Conservation (phyloP, 768 basidiomycete species). For the Gloeophyllum trabeum region DNA sequence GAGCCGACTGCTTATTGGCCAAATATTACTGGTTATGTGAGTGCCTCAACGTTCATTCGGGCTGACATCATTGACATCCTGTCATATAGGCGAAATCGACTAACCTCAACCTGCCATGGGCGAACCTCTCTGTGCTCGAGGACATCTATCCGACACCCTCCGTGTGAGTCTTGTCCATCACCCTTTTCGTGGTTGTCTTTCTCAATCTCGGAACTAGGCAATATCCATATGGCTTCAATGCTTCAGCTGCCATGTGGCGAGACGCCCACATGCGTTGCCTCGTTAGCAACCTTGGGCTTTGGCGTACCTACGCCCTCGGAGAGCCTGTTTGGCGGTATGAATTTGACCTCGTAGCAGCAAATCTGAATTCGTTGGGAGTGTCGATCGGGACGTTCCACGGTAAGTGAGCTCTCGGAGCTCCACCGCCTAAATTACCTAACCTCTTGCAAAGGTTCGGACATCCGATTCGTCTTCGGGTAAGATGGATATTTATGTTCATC, state of each 20-base stretch:
- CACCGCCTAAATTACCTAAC: not conserved
- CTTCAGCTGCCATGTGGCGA: constrained; percentile 14
- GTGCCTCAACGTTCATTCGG: not conserved
- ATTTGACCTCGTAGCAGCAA: constrained; percentile 14
- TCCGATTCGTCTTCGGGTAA: constrained; percentile 16
- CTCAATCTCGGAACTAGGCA: no score
- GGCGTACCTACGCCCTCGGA: constrained; percentile 11
- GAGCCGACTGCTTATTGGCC: constrained; percentile 13
- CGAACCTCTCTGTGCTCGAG: constrained; percentile 10
- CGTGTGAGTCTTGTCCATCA: not conserved
- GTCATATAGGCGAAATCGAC: constrained; percentile 8
- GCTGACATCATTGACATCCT: not conserved
- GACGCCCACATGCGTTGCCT: constrained; percentile 16
- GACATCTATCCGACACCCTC: constrained; percentile 13
- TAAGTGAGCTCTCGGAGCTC: not conserved
- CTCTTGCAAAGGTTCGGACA: constrained; percentile 9
- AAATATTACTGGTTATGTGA: constrained; percentile 12
- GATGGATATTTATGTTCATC: not conserved
- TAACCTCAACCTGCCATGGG: constrained; percentile 15
- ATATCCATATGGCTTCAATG: constrained; percentile 13
- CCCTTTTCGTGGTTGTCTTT: no score
- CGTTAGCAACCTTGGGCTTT: constrained; percentile 11
- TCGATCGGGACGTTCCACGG: constrained; percentile 14
- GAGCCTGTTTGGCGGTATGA: constrained; percentile 16
- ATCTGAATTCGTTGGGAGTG: constrained; percentile 12